These are phyloP conservation scores for Paracoccidioides brasiliensis DNA, from an alignment of 2,329 filamentous ascomycete species.

Conservation along the genomic window DNA sequence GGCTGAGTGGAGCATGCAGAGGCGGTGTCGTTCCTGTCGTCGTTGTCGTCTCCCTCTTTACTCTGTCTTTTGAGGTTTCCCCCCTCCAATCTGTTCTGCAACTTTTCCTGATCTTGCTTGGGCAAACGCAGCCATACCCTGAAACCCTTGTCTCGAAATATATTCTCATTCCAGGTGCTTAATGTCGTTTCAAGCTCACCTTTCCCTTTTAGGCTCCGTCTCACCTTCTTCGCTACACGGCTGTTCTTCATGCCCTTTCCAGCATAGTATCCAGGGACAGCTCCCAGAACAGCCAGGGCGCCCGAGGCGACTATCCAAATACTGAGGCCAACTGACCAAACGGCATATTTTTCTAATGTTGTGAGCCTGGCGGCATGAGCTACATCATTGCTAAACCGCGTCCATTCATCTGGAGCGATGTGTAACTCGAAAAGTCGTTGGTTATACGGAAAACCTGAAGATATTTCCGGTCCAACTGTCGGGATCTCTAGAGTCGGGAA, in stretches of 20 bases:
- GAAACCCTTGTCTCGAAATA: conserved; percentile 6
- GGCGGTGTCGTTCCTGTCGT: background rate
- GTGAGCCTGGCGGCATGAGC: conserved; percentile 4
- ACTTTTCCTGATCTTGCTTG: background rate
- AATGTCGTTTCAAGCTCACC: conserved; percentile 7
- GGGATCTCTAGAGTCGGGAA: conserved; percentile 5
- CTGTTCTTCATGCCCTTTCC: conserved; percentile 7
- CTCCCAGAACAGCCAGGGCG: conserved; percentile 3
- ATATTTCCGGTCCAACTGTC: background rate
- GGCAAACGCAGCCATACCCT: conserved; percentile 4
- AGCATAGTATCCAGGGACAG: conserved; percentile 8
- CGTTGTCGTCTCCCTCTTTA: background rate
- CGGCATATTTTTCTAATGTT: conserved; percentile 4
- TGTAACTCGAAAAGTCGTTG: conserved; percentile 6
- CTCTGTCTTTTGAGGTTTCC: background rate
- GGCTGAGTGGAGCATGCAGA: background rate
- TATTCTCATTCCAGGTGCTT: conserved; percentile 5
- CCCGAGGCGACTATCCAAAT: conserved; percentile 5
- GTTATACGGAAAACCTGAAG: conserved; percentile 8
- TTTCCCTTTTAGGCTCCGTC: conserved; percentile 2
- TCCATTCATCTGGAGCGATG: conserved; percentile 8
- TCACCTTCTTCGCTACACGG: conserved; percentile 7
- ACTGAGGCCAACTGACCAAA: conserved; percentile 7
- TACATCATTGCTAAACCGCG: conserved; percentile 7
- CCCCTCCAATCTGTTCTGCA: background rate